Conservation (phyloP, 208 protist species). For the Leishmania arabica region DNA sequence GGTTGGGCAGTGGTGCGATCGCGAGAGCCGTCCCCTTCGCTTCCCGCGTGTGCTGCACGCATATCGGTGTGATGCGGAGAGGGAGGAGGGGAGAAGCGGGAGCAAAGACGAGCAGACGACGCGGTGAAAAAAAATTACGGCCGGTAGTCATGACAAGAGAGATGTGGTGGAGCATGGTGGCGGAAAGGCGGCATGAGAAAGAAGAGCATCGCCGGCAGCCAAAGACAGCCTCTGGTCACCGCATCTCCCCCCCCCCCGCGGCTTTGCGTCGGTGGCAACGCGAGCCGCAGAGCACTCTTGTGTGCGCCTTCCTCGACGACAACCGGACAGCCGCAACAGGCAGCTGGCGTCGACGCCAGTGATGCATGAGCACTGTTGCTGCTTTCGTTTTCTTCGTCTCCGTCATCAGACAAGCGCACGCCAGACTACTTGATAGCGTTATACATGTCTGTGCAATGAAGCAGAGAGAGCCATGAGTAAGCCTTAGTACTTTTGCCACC, state of each 20-base stretch:
- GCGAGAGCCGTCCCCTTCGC: neutral
- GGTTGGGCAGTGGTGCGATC: neutral
- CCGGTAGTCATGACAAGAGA: neutral
- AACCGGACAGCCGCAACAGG: neutral
- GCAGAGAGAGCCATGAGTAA: neutral
- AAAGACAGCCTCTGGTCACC: neutral
- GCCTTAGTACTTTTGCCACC: neutral
- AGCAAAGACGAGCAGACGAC: neutral
- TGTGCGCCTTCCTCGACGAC: neutral
- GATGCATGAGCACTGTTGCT: neutral
- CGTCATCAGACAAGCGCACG: too few relatives aligned
- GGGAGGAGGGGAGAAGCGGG: constrained; percentile 1
- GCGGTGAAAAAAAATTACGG: neutral
- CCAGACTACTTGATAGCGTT: neutral
- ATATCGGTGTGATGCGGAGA: neutral
- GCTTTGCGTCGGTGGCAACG: neutral
- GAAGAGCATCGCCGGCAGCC: neutral
- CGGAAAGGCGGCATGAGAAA: neutral
- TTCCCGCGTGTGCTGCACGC: neutral
- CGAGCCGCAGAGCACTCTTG: neutral
- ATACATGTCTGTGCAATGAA: neutral
- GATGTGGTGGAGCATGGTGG: neutral
- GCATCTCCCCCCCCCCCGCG: neutral
- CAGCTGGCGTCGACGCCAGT: neutral
- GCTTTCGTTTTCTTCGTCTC: neutral